Conservation (phyloP, 441 rosid genomes). For the Populus hybrid region DNA sequence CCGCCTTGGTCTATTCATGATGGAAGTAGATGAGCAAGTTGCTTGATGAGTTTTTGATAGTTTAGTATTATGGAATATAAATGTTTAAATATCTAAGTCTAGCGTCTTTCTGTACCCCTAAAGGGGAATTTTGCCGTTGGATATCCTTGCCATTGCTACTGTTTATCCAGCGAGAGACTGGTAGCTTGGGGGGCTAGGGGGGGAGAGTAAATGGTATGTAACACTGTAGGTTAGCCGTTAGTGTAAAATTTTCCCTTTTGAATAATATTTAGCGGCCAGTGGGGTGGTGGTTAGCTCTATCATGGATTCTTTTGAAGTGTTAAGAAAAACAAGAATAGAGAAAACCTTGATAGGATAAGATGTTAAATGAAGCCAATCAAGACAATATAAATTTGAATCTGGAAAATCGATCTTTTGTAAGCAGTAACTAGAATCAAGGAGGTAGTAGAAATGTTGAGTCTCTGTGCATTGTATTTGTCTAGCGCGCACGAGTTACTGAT, state of each 20-base stretch:
- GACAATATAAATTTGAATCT: neutral
- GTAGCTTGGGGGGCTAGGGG: neutral
- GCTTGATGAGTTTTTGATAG: constrained; percentile 1
- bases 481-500: too few relatives aligned
- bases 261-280: neutral
- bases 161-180: neutral
- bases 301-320: neutral
- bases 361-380: neutral
- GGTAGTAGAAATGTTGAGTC: neutral
- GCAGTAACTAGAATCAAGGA: neutral
- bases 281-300: neutral
- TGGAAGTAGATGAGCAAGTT: constrained; percentile 15
- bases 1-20: constrained; percentile 59
- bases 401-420: neutral
- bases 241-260: neutral
- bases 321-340: neutral
- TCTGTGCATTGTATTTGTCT: too few relatives aligned
- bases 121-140: constrained; percentile 24
- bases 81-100: neutral
- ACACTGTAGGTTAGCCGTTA: neutral
- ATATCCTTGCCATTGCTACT: neutral
- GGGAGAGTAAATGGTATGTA: neutral
- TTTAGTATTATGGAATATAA: neutral
- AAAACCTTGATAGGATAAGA: neutral
- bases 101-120: neutral